Evolutionary conservation across 805 yeast genomes (phyloP).

Genomic region (Wickerhamiella sergipiensis): DNA sequence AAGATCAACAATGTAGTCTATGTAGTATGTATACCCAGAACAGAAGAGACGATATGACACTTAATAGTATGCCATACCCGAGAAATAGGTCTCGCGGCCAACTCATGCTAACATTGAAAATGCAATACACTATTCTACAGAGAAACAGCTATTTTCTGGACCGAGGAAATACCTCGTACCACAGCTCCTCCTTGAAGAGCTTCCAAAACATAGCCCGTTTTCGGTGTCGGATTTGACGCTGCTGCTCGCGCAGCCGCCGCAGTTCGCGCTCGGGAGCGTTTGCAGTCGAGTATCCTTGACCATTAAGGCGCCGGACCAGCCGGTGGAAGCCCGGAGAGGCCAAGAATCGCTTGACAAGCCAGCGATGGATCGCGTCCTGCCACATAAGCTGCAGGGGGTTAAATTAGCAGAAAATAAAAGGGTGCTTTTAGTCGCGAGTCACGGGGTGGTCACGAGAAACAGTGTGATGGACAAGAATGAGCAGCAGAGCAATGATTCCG

Average conservation of each 20-base stretch:
- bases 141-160: slow-evolving; percentile 1
- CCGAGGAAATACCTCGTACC: slow-evolving; percentile 14
- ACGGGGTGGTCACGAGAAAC: slow-evolving; percentile 36
- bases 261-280: slow-evolving; percentile 8
- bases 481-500: slow-evolving; percentile 57
- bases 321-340: slow-evolving; percentile 19
- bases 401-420: not conserved
- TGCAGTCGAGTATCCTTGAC: slow-evolving; percentile 12
- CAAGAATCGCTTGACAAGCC: slow-evolving; percentile 14
- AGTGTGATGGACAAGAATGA: slow-evolving; percentile 58
- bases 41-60: too few species aligned
- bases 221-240: slow-evolving; percentile 6
- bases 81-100: too few species aligned
- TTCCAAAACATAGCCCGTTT: slow-evolving; percentile 12
- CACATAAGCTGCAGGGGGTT: slow-evolving; percentile 7
- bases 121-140: not conserved
- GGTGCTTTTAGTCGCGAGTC: not conserved
- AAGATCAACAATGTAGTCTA: too few species aligned
- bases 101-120: too few species aligned
- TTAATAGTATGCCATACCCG: too few species aligned
- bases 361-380: slow-evolving; percentile 15
- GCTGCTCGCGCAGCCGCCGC: slow-evolving; percentile 5
- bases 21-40: not conserved
- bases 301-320: slow-evolving; percentile 15
- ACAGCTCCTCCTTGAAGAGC: slow-evolving; percentile 17